Conservation (phyloP, 805 yeast genomes). For the Kodamaea hsintzibuensis region DNA sequence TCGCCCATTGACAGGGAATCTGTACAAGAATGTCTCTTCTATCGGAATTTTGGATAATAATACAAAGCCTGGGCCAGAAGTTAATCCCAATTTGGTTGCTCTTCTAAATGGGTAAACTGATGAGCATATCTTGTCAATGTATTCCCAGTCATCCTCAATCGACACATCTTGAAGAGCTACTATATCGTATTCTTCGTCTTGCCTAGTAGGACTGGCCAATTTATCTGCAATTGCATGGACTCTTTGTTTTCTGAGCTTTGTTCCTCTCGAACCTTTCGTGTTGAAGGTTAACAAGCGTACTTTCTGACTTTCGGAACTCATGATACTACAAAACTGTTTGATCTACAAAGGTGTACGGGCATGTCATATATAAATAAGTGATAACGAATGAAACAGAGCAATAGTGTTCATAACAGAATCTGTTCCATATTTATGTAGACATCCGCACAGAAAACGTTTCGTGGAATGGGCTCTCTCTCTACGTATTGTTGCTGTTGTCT, state of each 20-base stretch:
- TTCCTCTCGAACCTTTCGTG: constrained; percentile 87
- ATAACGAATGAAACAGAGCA: neutral
- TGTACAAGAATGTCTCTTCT: constrained; percentile 69
- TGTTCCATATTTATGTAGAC: neutral
- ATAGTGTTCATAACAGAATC: neutral
- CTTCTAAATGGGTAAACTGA: constrained; percentile 62
- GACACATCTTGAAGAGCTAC: constrained; percentile 95
- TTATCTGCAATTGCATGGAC: constrained; percentile 72
- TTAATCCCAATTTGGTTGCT: constrained; percentile 75
- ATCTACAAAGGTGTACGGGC: neutral
- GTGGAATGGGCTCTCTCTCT: neutral
- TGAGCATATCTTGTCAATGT: constrained; percentile 48
- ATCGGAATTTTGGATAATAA: constrained; percentile 84
- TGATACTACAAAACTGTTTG: neutral
- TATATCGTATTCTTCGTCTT: constrained; percentile 62
- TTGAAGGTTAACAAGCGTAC: constrained; percentile 66
- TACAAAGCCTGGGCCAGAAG: constrained; percentile 92
- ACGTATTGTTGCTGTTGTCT: neutral
- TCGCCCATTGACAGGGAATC: constrained; percentile 91
- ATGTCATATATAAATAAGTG: neutral
- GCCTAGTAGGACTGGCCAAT: constrained; percentile 40
- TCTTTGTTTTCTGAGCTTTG: constrained; percentile 65
- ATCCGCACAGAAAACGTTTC: neutral
- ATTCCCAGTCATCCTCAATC: constrained; percentile 82
- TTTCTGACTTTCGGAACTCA: neutral